Conservation (phyloP, 2,329 filamentous ascomycete species). For the Gaeumannomyces sp. region DNA sequence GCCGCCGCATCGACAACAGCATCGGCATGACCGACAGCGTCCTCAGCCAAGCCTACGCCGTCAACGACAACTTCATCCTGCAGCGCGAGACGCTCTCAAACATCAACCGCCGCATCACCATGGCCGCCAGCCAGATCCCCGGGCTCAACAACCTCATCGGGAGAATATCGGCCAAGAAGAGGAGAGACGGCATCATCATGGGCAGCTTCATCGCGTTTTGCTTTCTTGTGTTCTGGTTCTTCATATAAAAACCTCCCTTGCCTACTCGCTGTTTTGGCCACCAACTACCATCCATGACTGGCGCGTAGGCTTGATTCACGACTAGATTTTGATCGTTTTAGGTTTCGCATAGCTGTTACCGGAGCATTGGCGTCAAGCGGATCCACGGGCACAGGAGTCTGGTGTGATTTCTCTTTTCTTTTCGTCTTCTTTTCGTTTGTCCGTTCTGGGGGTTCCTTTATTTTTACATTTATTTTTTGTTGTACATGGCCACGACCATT, state of each 20-base stretch:
- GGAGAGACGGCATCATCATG: slow-evolving; percentile 90
- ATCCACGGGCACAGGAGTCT: not conserved
- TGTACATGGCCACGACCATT: not conserved
- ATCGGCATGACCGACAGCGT: slow-evolving; percentile 86
- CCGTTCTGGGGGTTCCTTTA: not conserved
- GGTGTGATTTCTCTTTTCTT: not conserved
- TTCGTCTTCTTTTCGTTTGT: not conserved
- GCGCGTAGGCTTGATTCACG: not conserved
- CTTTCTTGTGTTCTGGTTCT: slow-evolving; percentile 78
- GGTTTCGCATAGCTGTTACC: not conserved
- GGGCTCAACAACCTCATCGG: slow-evolving; percentile 88
- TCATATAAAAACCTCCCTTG: slow-evolving; percentile 42
- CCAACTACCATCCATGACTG: not conserved
- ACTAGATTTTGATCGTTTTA: not conserved
- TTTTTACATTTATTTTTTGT: not conserved
- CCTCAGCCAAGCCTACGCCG: slow-evolving; percentile 90
- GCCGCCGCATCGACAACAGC: slow-evolving; percentile 77
- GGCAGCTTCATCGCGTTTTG: slow-evolving; percentile 88
- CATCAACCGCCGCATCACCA: slow-evolving; percentile 85
- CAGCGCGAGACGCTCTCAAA: slow-evolving; percentile 84
- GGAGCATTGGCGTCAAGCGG: not conserved
- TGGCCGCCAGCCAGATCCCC: slow-evolving; percentile 84
- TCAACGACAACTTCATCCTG: slow-evolving; percentile 82
- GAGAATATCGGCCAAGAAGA: slow-evolving; percentile 89
- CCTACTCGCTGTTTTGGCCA: not conserved